A percentile compares a stretch with the other conserved stretches of the same genome.
phyloP scores from a whole-genome alignment of 164 flowering plant genomes.

The Piper betle region DNA sequence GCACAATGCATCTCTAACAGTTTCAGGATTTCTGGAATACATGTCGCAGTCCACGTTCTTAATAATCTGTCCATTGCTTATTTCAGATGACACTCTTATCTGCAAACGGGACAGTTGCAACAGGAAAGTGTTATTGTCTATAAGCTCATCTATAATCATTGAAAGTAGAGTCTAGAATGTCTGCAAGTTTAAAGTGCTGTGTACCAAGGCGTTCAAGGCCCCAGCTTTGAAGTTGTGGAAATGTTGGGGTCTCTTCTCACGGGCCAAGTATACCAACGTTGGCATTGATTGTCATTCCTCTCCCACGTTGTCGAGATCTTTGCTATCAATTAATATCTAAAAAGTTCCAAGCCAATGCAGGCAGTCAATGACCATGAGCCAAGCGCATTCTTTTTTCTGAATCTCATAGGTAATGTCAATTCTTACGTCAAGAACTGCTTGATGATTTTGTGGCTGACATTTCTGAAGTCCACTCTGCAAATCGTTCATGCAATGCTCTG shows the following conservation, averaged over 20 bases:
- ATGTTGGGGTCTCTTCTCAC: slow-evolving; percentile 36
- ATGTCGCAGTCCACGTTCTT: slow-evolving; percentile 77
- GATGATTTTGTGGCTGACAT: slow-evolving; percentile 39
- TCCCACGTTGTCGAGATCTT: slow-evolving; percentile 19
- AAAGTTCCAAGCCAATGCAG: neutral
- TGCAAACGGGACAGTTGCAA: no score
- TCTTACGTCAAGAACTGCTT: slow-evolving; percentile 37
- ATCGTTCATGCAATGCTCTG: slow-evolving; percentile 27
- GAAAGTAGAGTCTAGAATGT: no score
- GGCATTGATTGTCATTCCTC: slow-evolving; percentile 28
- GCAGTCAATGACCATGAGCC: neutral
- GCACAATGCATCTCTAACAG: slow-evolving; percentile 53
- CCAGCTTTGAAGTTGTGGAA: slow-evolving; percentile 52
- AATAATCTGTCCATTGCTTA: slow-evolving; percentile 46
- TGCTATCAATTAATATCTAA: slow-evolving; percentile 38
- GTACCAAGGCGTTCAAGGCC: slow-evolving; percentile 48
- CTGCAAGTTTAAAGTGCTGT: neutral
- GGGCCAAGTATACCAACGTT: slow-evolving; percentile 38
- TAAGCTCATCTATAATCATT: no score
- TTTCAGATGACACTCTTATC: slow-evolving; percentile 21
- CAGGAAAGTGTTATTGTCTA: no score
- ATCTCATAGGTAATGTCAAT: neutral
- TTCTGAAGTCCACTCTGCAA: slow-evolving; percentile 40
- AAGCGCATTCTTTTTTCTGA: neutral
- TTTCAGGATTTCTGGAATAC: slow-evolving; percentile 47